Percentiles rank a stretch among this genome's conserved stretches.
These are phyloP conservation scores for Stagonosporopsis chrysanthemi DNA, from an alignment of 2,329 filamentous ascomycete genomes.

Conservation along the genomic window DNA sequence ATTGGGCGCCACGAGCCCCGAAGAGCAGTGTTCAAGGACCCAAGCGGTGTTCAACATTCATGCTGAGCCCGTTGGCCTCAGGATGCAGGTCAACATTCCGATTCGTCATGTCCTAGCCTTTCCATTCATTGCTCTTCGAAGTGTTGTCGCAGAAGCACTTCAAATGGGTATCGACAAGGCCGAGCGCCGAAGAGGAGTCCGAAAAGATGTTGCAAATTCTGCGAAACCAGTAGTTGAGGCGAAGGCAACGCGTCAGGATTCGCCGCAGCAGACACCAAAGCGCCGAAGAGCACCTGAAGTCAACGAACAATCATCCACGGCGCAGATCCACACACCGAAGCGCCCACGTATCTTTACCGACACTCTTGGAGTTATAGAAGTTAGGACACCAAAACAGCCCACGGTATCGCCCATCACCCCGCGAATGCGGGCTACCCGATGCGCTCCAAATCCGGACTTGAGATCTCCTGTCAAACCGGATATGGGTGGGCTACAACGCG, in stretches of 20 bases:
- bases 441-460: background rate
- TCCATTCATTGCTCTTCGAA: conserved; percentile 31
- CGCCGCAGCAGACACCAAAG: background rate
- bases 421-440: too few species aligned
- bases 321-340: background rate
- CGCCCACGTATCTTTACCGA: background rate
- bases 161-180: conserved; percentile 32
- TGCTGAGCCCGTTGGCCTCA: conserved; percentile 2
- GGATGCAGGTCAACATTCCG: conserved; percentile 13
- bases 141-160: conserved; percentile 24
- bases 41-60: background rate
- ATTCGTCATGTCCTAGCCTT: conserved; percentile 30
- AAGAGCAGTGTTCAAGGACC: background rate
- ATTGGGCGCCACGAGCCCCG: too few species aligned
- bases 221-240: background rate
- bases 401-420: conserved; percentile 1
- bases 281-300: too few species aligned
- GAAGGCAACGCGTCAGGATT: background rate
- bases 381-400: background rate
- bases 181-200: background rate
- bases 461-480: background rate
- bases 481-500: too few species aligned
- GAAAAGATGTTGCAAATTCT: too few species aligned
- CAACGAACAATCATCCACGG: background rate
- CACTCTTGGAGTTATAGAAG: too few species aligned